Percentiles rank a stretch among this genome's conserved stretches.
phyloP scores from a whole-genome alignment of 2,329 filamentous ascomycete species.

The Corinectria fuckeliana region DNA sequence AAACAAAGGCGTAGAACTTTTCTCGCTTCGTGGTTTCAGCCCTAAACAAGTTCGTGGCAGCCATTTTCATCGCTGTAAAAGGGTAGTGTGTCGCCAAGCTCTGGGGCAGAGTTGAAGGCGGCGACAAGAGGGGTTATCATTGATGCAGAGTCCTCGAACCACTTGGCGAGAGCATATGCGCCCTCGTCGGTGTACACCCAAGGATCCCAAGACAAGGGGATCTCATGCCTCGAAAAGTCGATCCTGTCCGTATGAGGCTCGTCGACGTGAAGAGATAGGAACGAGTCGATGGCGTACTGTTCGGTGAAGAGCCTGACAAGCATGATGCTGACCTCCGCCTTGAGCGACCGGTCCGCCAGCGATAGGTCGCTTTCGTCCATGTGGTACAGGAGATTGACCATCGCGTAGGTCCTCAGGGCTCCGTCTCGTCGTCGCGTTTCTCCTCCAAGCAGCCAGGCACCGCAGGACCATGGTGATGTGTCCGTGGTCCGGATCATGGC shows the following conservation, averaged over 20 bases:
- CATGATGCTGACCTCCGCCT: slow-evolving; percentile 7
- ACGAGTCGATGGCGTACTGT: slow-evolving; percentile 1
- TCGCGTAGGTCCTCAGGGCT: background rate
- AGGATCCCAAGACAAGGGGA: background rate
- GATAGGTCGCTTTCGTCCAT: slow-evolving; percentile 11
- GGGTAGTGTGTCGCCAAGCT: background rate
- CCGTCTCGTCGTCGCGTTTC: slow-evolving; percentile 1
- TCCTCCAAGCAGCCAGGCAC: slow-evolving; percentile 23
- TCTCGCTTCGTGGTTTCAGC: background rate
- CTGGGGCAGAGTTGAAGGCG: background rate
- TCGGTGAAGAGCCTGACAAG: slow-evolving; percentile 20
- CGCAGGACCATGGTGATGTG: slow-evolving; percentile 39
- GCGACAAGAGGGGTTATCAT: slow-evolving; percentile 6
- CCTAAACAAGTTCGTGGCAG: background rate
- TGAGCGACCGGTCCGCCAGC: slow-evolving; percentile 11
- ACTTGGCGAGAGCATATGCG: background rate
- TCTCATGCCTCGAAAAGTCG: background rate
- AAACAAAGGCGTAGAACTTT: background rate
- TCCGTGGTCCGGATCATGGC: slow-evolving; percentile 42
- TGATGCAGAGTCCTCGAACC: slow-evolving; percentile 22
- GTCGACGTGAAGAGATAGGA: background rate
- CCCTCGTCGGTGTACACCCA: slow-evolving; percentile 1
- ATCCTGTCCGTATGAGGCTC: background rate
- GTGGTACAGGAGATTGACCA: background rate
- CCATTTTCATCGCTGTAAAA: background rate